phyloP scores from a whole-genome alignment of 805 yeast genomes.

The Wickerhamomyces hampshirensis region DNA sequence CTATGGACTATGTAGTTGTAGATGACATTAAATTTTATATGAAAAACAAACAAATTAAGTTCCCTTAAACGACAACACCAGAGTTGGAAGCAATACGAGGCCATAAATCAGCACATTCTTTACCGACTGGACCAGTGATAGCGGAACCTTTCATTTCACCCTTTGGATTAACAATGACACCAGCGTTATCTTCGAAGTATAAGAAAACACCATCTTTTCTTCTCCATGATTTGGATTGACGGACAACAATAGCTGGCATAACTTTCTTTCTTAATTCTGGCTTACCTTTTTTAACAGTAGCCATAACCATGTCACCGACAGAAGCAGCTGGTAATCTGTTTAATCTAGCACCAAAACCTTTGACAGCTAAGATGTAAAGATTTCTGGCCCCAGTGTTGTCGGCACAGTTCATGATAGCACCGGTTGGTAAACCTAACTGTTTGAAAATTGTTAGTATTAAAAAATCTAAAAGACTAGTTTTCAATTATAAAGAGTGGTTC shows the following conservation, averaged over 20 bases:
- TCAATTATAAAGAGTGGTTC: neutral
- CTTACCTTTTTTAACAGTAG: conserved; percentile 99
- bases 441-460: conserved; percentile 13
- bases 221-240: conserved; percentile 99
- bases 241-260: conserved; percentile 99
- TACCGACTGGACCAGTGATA: conserved; percentile 99
- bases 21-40: conserved; percentile 26
- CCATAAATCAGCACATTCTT: conserved; percentile 99
- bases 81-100: conserved; percentile 99
- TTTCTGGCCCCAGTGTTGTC: conserved; percentile 99
- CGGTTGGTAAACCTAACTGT: conserved; percentile 98
- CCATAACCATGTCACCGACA: conserved; percentile 99
- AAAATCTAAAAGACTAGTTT: neutral
- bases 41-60: conserved; percentile 14
- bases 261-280: conserved; percentile 99
- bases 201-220: conserved; percentile 99
- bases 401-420: conserved; percentile 99
- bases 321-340: conserved; percentile 99
- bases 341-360: conserved; percentile 99
- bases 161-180: conserved; percentile 99
- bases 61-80: conserved; percentile 96
- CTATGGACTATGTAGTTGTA: conserved; percentile 20
- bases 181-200: conserved; percentile 99
- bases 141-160: conserved; percentile 99
- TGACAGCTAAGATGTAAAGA: conserved; percentile 97